Evolutionary conservation across 1,284 basidiomycete species (phyloP), one percentile per base, ranked within the genome.

Genomic region (Thecaphora thlaspeos): DNA sequence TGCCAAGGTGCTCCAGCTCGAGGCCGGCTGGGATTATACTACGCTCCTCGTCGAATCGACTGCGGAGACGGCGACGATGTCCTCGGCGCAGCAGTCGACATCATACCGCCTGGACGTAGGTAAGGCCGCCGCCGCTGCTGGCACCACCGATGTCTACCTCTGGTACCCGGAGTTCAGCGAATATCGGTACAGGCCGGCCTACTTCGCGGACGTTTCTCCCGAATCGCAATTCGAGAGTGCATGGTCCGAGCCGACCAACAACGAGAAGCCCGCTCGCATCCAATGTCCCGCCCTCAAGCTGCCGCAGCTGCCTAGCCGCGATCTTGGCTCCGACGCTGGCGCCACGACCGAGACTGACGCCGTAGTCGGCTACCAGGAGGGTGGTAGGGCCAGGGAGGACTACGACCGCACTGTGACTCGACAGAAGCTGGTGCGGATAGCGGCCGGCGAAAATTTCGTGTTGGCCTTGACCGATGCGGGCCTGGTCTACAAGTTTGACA

Each of bases 11-110:
- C 7, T 48, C 14, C 61, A 68, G 44, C 48, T 71, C 24, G 68
- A 71, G 49, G 68, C 68, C 0, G 68, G 68, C 2, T 71, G 68
- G 68, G 52, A 53, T 5, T 71, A 62, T 24, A 51, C 62, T 0
- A 52, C 55, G 1, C 32, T 61, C 9, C 52, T 71, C 9, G 47
- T 28, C 26, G 26, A 28, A 11, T 7, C 26, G 11, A 7, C 26
- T 28, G 5, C 26, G 26, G 5, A 5, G 26, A n/a, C n/a, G n/a
- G n/a, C n/a, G 26, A 28, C 26, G 26, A 28, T 28, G 26, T n/a
- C n/a, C n/a, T n/a, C n/a, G n/a, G n/a, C n/a, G n/a, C n/a, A n/a
- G n/a, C n/a, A n/a, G n/a, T n/a, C n/a, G n/a, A n/a, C n/a, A n/a
- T n/a, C n/a, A n/a, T n/a, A n/a, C n/a, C n/a, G n/a, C n/a, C n/a